Evolutionary conservation across 345 rosid genomes (phyloP), one percentile per base, ranked within the genome.

Genomic region (Erysimum cheiranthoides): DNA sequence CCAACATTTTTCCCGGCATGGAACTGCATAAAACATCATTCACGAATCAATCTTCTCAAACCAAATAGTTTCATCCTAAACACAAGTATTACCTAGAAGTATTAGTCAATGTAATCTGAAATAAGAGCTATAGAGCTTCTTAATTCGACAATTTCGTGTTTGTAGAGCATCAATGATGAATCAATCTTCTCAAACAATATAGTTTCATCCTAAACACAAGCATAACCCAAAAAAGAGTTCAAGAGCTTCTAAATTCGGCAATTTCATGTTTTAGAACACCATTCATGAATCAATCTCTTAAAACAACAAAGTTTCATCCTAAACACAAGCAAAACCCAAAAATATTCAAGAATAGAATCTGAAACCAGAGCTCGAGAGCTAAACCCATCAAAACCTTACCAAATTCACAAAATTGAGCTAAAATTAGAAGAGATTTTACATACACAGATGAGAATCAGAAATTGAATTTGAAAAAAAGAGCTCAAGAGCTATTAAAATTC

Each of bases 1-100:
- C 98, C 98, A 73, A 94, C 98, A 36, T 94, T 94, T 27, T 94
- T 94, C 30, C 98, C 97, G 1, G 95, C 92, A 85, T 92, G 97
- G 25, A 94, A 92, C 98, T 92, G 86, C 65, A 59, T 30, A 13
- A 46, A 49, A 40, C 62, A 66, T 18, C 34, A 66, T 5, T 39
- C 46, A n/a, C n/a, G n/a, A n/a, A n/a, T n/a, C n/a, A n/a, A n/a
- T n/a, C n/a, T n/a, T n/a, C n/a, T n/a, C n/a, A n/a, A 13, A 13
- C 5, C 13, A 58, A 7, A 43, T 3, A 46, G 6, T 1, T 13
- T 39, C 10, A 68, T 40, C 18, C 17, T 40, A 56, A 31, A 14
- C 11, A 57, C 11, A 70, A 54, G 13, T 8, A 49, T 5, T 11
- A 18, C 34, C 14, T 8, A 51, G 35, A 21, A 53, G 25, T 5